Conservation (phyloP, 768 basidiomycete species). For the Agaricus sinodeliciosus region DNA sequence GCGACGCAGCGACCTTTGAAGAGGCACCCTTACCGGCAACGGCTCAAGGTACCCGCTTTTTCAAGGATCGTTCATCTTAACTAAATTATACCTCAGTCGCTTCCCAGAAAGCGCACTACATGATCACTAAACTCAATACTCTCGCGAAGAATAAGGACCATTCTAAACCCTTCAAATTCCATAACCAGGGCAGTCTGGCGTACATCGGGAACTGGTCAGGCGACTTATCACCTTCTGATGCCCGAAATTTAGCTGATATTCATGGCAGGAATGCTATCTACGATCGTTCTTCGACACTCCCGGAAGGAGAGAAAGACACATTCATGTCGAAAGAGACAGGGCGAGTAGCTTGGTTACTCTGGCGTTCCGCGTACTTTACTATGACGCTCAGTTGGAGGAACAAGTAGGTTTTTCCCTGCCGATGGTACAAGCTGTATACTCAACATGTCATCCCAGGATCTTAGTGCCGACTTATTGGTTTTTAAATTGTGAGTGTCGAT, state of each 20-base stretch:
- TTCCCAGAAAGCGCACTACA: conserved; percentile 66
- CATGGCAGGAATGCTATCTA: conserved; percentile 68
- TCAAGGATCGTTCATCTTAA: conserved; percentile 2
- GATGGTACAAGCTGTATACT: background rate
- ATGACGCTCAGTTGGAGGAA: conserved; percentile 69
- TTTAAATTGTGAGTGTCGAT: conserved; percentile 48
- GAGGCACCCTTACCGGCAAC: conserved; percentile 68
- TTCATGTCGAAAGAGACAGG: conserved; percentile 57
- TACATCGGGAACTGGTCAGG: conserved; percentile 73
- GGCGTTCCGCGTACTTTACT: conserved; percentile 79
- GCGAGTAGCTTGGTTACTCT: conserved; percentile 69
- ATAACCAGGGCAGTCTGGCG: conserved; percentile 69
- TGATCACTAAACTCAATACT: conserved; percentile 61
- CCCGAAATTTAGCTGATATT: conserved; percentile 5
- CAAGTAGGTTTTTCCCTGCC: conserved; percentile 36
- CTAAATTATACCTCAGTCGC: conserved; percentile 43
- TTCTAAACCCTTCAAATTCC: conserved; percentile 57
- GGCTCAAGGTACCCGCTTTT: conserved; percentile 55
- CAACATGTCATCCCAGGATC: conserved; percentile 33
- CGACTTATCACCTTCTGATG: background rate
- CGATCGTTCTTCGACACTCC: conserved; percentile 44
- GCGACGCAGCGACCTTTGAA: conserved; percentile 64
- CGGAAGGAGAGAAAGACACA: conserved; percentile 27
- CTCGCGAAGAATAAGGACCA: conserved; percentile 43
- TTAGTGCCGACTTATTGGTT: conserved; percentile 70